Conservation (phyloP, 768 basidiomycete genomes). For the Inosperma sp. region DNA sequence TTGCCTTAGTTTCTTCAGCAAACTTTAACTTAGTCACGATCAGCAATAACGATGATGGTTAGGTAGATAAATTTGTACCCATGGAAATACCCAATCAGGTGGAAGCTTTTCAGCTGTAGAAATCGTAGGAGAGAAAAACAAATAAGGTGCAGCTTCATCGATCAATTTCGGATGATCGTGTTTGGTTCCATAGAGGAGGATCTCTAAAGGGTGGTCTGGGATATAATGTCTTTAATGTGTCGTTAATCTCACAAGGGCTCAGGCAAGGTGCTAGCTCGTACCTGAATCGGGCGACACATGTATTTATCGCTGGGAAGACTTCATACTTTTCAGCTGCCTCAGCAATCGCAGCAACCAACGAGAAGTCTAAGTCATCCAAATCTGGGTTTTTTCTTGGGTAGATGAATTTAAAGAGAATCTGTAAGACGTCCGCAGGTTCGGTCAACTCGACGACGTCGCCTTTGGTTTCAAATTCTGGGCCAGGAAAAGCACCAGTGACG, state of each 20-base stretch:
- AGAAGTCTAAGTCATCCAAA: constrained; percentile 14
- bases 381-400: constrained; percentile 21
- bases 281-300: constrained; percentile 26
- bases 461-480: constrained; percentile 13
- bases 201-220: constrained; percentile 15
- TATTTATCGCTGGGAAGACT: constrained; percentile 24
- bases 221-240: constrained; percentile 3
- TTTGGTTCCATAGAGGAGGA: constrained; percentile 24
- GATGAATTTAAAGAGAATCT: constrained; percentile 25
- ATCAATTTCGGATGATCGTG: constrained; percentile 23
- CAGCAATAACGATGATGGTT: not conserved
- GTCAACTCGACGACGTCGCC: constrained; percentile 19
- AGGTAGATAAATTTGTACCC: constrained; percentile 18
- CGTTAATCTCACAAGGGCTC: not conserved
- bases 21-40: too few species aligned
- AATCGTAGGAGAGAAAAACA: constrained; percentile 16
- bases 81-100: constrained; percentile 16
- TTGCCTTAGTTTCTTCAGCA: too few species aligned
- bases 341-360: constrained; percentile 18
- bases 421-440: constrained; percentile 18
- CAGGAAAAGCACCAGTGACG: constrained; percentile 24
- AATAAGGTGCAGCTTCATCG: constrained; percentile 16
- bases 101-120: constrained; percentile 17
- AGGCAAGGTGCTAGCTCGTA: constrained; percentile 4
- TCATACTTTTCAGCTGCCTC: constrained; percentile 33